These are phyloP conservation scores for Penicillium sp. DNA, from an alignment of 2,329 filamentous ascomycete species.

Conservation along the genomic window DNA sequence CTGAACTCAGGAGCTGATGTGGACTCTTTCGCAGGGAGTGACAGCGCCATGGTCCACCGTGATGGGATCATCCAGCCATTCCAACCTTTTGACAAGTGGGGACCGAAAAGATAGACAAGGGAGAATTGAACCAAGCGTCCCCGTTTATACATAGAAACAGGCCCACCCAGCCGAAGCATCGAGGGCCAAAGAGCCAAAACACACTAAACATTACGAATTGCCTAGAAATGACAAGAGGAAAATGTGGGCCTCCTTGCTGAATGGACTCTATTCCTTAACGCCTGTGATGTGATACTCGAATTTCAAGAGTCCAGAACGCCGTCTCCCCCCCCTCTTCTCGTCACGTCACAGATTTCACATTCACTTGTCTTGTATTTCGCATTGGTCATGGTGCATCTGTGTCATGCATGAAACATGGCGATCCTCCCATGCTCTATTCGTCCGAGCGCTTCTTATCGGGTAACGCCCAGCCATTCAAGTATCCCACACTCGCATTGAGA, in stretches of 20 bases:
- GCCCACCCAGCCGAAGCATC: conserved; percentile 10
- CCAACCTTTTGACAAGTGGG: neutral
- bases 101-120: neutral
- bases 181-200: neutral
- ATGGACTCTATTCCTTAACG: no score
- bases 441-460: conserved; percentile 46
- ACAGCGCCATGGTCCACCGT: conserved; percentile 15
- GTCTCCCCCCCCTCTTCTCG: neutral
- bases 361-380: neutral
- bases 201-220: conserved; percentile 19
- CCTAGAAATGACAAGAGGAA: conserved; percentile 8
- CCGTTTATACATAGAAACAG: conserved; percentile 23
- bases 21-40: neutral
- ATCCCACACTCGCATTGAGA: conserved; percentile 70
- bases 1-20: conserved; percentile 10
- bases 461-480: conserved; percentile 68
- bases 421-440: conserved; percentile 6
- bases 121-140: conserved; percentile 5
- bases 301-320: neutral
- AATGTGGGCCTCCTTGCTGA: no score
- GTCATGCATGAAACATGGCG: neutral
- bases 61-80: conserved; percentile 10
- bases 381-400: neutral
- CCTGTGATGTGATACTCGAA: neutral
- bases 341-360: neutral